Conservation (phyloP, 2,329 filamentous ascomycete species). For the Monosporascus sp. region DNA sequence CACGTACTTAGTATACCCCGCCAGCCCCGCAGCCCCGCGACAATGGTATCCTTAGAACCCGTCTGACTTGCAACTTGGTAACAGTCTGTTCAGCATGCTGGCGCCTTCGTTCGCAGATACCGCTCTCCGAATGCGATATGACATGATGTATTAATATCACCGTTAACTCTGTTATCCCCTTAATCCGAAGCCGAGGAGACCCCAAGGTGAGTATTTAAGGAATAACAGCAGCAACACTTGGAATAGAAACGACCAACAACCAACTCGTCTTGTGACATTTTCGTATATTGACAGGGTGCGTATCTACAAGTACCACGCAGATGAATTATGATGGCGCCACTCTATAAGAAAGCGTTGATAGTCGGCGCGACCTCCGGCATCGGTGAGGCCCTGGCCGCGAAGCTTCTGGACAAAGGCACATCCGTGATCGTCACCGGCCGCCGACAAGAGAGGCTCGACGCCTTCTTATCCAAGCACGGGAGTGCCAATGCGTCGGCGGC, state of each 20-base stretch:
- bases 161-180: background rate
- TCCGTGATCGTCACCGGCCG: constrained; percentile 43
- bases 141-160: background rate
- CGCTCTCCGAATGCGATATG: background rate
- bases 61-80: too few relatives aligned
- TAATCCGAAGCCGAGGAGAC: background rate
- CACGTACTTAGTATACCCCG: too few relatives aligned
- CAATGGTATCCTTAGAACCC: too few relatives aligned
- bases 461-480: constrained; percentile 37
- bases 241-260: too few relatives aligned
- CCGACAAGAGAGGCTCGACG: constrained; percentile 40
- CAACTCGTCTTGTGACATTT: too few relatives aligned
- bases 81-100: too few relatives aligned
- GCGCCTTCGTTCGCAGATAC: too few relatives aligned
- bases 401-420: constrained; percentile 30
- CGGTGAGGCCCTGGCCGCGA: constrained; percentile 36
- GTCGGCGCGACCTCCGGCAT: constrained; percentile 48
- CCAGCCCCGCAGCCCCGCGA: too few relatives aligned
- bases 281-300: background rate
- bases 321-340: constrained; percentile 35
- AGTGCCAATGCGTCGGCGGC: constrained; percentile 25
- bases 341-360: constrained; percentile 44
- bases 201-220: background rate
- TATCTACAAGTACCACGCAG: background rate
- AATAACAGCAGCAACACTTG: too few relatives aligned